A percentile compares a stretch with the other conserved stretches of the same genome.
phyloP scores from a whole-genome alignment of 192 early-diverging fungal species.

The Umbelopsis ramanniana region DNA sequence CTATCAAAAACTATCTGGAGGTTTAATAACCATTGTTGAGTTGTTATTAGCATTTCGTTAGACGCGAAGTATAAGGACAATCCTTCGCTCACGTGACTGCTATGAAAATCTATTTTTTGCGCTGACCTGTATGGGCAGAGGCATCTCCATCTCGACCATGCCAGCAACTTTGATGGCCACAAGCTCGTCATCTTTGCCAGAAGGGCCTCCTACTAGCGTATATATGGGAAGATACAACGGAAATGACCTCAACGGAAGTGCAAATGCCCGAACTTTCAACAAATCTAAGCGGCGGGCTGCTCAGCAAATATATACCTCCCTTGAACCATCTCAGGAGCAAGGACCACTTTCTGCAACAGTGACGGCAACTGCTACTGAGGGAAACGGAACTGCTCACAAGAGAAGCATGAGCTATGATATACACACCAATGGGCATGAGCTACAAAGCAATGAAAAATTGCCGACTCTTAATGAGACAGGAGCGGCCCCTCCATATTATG shows the following conservation, averaged over 20 bases:
- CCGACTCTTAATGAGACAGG: neutral
- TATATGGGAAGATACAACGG: slow-evolving; percentile 16
- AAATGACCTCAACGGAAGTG: neutral
- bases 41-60: too few relatives aligned
- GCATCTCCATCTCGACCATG: slow-evolving; percentile 10
- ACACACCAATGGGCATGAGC: neutral
- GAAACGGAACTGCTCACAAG: slow-evolving; percentile 11
- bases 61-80: too few relatives aligned
- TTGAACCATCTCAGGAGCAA: neutral
- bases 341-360: slow-evolving; percentile 8
- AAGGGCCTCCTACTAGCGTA: neutral
- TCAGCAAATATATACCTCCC: slow-evolving; percentile 2
- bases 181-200: slow-evolving; percentile 19
- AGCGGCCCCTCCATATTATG: neutral
- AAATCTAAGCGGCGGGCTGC: slow-evolving; percentile 21
- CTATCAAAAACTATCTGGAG: too few relatives aligned
- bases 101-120: slow-evolving; percentile 6
- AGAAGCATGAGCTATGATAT: slow-evolving; percentile 10
- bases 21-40: too few relatives aligned
- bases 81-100: neutral
- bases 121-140: neutral
- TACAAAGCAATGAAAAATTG: slow-evolving; percentile 15
- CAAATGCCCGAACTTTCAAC: slow-evolving; percentile 5
- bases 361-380: neutral
- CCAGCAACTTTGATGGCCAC: slow-evolving; percentile 23